Evolutionary conservation across 257 asterid species (phyloP).

Genomic region (Haberlea rhodopensis): DNA sequence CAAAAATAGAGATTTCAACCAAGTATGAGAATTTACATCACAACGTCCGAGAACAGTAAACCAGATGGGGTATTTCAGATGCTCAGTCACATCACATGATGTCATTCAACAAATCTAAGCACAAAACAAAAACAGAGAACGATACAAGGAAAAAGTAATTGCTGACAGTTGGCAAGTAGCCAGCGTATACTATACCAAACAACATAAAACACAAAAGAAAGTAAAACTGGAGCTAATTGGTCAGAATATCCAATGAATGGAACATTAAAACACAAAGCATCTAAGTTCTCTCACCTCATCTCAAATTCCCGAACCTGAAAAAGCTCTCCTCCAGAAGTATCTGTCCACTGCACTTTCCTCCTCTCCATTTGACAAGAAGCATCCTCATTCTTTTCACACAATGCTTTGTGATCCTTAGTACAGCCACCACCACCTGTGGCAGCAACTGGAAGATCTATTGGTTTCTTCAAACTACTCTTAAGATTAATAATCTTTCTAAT

Average conservation of each 20-base stretch:
- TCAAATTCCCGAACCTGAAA: constrained; percentile 86
- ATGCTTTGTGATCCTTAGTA: constrained; percentile 28
- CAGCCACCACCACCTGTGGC: constrained; percentile 25
- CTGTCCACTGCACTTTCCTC: constrained; percentile 95
- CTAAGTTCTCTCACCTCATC: constrained; percentile 59
- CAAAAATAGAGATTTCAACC: background rate
- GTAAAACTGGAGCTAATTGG: background rate
- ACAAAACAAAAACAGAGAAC: background rate
- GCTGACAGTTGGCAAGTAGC: background rate
- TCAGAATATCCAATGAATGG: background rate
- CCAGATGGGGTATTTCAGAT: background rate
- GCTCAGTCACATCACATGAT: background rate
- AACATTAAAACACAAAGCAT: background rate
- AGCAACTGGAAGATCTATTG: constrained; percentile 32
- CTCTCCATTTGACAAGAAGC: constrained; percentile 39
- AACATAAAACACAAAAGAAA: background rate
- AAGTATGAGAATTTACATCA: background rate
- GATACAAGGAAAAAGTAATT: background rate
- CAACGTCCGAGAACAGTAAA: background rate
- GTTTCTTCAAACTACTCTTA: constrained; percentile 80
- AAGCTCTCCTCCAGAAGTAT: constrained; percentile 80
- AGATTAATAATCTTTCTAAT: constrained; percentile 35
- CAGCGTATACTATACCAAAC: background rate
- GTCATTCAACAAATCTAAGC: background rate
- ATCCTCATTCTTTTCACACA: constrained; percentile 35